phyloP scores from a whole-genome alignment of 2,329 filamentous ascomycete species.

The Pseudophaeomoniella oleicola region DNA sequence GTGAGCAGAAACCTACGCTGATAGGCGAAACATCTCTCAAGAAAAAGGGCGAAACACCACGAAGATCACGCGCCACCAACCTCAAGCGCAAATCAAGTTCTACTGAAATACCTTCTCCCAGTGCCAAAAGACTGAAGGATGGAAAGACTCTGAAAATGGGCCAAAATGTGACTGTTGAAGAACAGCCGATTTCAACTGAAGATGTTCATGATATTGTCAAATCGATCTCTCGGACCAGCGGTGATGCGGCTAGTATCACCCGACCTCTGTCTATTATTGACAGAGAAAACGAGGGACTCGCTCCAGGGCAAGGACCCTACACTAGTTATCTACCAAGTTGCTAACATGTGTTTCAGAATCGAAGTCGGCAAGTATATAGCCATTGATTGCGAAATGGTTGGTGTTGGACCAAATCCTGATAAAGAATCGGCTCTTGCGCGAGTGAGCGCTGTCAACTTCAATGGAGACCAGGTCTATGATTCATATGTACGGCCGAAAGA shows the following conservation, averaged over 20 bases:
- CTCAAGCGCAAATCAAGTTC: constrained; percentile 11
- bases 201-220: background rate
- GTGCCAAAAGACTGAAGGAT: background rate
- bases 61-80: constrained; percentile 2
- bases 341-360: constrained; percentile 18
- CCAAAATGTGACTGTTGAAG: background rate
- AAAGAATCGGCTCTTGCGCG: constrained; percentile 66
- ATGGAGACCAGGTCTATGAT: constrained; percentile 86
- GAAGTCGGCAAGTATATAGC: constrained; percentile 81
- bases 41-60: background rate
- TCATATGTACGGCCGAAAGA: constrained; percentile 72
- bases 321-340: background rate
- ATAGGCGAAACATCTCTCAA: background rate
- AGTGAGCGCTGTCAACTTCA: constrained; percentile 84
- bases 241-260: constrained; percentile 5
- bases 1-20: too few species aligned
- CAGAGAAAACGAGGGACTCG: constrained; percentile 1
- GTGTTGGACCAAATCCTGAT: constrained; percentile 49
- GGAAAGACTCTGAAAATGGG: background rate
- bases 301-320: background rate
- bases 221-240: background rate
- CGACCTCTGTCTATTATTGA: constrained; percentile 1
- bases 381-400: constrained; percentile 98
- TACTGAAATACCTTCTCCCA: background rate
- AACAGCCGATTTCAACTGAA: background rate